Evolutionary conservation across 2,329 filamentous ascomycete genomes (phyloP).

Genomic region (Cladosporium sp.): DNA sequence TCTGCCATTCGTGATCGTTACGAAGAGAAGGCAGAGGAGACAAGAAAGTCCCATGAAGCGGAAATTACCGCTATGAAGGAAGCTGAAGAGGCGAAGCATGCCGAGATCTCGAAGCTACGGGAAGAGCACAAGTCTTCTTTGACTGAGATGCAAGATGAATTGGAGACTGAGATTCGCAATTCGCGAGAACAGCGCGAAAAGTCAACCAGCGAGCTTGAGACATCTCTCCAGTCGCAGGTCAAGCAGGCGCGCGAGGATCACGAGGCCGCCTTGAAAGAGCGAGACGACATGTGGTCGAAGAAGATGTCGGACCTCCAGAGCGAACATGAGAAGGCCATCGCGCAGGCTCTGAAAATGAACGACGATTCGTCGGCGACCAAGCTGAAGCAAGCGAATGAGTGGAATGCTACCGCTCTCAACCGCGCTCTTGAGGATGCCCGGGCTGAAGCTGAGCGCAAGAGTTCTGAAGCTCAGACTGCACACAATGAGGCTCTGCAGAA

Average conservation of each 20-base stretch:
- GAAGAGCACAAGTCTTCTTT: constrained; percentile 14
- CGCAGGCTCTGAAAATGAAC: constrained; percentile 13
- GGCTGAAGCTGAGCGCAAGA: constrained; percentile 15
- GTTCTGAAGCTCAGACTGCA: constrained; percentile 12
- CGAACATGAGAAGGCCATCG: constrained; percentile 14
- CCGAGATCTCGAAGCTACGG: constrained; percentile 14
- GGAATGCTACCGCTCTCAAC: constrained; percentile 14
- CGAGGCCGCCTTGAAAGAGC: constrained; percentile 15
- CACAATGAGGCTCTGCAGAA: constrained; percentile 12
- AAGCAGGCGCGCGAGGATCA: constrained; percentile 15
- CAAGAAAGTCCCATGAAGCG: neutral
- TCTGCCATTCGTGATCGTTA: neutral
- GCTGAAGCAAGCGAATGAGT: constrained; percentile 14
- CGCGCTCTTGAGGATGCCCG: constrained; percentile 15
- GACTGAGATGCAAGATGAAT: constrained; percentile 3
- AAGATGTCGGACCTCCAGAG: constrained; percentile 15
- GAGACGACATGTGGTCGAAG: constrained; percentile 17
- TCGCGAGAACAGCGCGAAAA: constrained; percentile 10
- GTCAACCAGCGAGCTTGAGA: constrained; percentile 1
- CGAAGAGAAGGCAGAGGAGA: constrained; percentile 5
- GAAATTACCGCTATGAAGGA: neutral
- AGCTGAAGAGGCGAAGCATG: constrained; percentile 4
- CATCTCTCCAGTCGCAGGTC: constrained; percentile 3
- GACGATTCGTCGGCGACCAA: constrained; percentile 14
- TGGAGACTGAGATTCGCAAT: neutral